These are phyloP conservation scores for Pezicula carpinea DNA, from an alignment of 2,329 filamentous ascomycete genomes.

Conservation along the genomic window DNA sequence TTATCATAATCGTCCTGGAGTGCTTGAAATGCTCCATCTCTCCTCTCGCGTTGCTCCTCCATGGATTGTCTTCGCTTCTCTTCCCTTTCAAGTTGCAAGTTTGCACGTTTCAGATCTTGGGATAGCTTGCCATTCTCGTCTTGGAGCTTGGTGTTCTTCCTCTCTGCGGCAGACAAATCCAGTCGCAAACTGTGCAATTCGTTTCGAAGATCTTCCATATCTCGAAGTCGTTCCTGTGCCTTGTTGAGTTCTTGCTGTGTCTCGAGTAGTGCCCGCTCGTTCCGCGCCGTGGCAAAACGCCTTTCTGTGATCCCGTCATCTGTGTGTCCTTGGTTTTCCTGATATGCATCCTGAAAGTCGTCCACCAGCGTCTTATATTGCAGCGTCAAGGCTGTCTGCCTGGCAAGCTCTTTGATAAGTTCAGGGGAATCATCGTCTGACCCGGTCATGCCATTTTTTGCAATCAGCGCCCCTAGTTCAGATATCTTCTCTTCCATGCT, in stretches of 20 bases:
- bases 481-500: constrained; percentile 59
- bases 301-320: constrained; percentile 24
- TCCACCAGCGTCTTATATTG: constrained; percentile 57
- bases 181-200: constrained; percentile 49
- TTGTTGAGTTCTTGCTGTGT: constrained; percentile 49
- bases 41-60: constrained; percentile 40
- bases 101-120: constrained; percentile 22
- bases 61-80: constrained; percentile 37
- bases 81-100: constrained; percentile 21
- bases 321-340: constrained; percentile 30
- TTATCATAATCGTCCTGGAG: constrained; percentile 49
- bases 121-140: constrained; percentile 26
- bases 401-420: constrained; percentile 48
- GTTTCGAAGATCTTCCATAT: constrained; percentile 45
- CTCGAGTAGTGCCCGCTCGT: constrained; percentile 47
- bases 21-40: constrained; percentile 43
- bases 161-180: constrained; percentile 43
- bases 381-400: constrained; percentile 51
- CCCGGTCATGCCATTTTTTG: constrained; percentile 32
- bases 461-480: constrained; percentile 55
- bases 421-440: constrained; percentile 41
- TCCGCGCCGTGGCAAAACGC: constrained; percentile 38
- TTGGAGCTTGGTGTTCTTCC: constrained; percentile 19
- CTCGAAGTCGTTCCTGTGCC: constrained; percentile 48
- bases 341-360: constrained; percentile 50